phyloP scores from a whole-genome alignment of 768 basidiomycete species.

The Jaapia argillacea region DNA sequence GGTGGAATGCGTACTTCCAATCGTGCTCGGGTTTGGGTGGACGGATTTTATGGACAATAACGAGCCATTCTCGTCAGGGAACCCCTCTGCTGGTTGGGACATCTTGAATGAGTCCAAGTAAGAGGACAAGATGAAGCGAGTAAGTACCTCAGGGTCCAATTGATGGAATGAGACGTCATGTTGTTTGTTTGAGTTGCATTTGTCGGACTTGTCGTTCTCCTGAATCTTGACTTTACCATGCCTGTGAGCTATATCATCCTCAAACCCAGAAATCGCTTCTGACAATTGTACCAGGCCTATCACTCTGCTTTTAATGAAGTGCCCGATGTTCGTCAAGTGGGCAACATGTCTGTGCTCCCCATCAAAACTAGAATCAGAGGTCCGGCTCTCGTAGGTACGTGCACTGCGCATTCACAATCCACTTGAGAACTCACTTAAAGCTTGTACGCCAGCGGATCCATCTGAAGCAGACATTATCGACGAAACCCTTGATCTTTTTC shows the following conservation, averaged over 20 bases:
- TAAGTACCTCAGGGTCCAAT: no score
- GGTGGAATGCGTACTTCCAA: conserved; percentile 77
- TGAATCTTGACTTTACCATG: no score
- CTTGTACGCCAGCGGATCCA: conserved; percentile 51
- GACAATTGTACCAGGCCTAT: conserved; percentile 64
- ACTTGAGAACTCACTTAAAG: no score
- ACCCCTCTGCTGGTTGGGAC: no score
- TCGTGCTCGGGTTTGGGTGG: conserved; percentile 56
- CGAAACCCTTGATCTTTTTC: conserved; percentile 93
- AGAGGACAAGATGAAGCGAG: no score
- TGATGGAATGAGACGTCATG: no score
- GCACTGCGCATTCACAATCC: no score
- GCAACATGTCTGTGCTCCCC: conserved; percentile 84
- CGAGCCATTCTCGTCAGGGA: conserved; percentile 31
- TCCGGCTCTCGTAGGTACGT: conserved; percentile 69
- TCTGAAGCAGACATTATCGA: conserved; percentile 84
- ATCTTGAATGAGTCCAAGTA: no score
- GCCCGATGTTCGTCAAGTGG: conserved; percentile 71
- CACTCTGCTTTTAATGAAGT: conserved; percentile 91
- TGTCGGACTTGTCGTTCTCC: no score
- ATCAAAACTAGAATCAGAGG: conserved; percentile 89
- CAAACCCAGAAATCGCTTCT: no score
- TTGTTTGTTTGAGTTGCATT: no score
- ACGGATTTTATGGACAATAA: conserved; percentile 34
- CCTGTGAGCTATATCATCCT: no score